Conservation (phyloP, 495 filamentous ascomycete genomes). For the Penicillium angulare region DNA sequence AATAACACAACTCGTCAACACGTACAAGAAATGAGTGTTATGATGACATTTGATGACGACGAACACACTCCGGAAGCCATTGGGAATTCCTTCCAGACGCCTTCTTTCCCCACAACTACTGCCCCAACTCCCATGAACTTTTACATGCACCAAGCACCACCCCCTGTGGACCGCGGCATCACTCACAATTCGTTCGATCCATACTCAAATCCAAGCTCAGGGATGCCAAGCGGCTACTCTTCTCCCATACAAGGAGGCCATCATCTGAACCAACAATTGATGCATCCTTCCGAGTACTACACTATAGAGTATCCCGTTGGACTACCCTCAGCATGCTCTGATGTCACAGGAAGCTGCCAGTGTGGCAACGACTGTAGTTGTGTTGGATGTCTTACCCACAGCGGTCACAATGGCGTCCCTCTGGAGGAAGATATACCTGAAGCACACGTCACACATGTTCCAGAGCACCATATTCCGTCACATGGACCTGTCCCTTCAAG, state of each 20-base stretch:
- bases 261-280: constrained; percentile 30
- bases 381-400: constrained; percentile 51
- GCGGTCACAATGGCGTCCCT: constrained; percentile 42
- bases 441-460: not conserved
- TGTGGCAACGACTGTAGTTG: constrained; percentile 52
- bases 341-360: constrained; percentile 46
- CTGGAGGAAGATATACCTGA: constrained; percentile 16
- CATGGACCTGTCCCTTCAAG: not conserved
- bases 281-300: constrained; percentile 45
- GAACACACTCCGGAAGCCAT: constrained; percentile 19
- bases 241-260: constrained; percentile 27
- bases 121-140: constrained; percentile 5
- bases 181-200: not conserved
- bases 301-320: constrained; percentile 47
- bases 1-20: constrained; percentile 68
- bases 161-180: constrained; percentile 11
- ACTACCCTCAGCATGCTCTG: constrained; percentile 38
- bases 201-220: constrained; percentile 11
- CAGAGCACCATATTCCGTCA: constrained; percentile 2
- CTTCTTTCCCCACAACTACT: constrained; percentile 6
- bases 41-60: constrained; percentile 40
- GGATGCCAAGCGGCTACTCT: constrained; percentile 27
- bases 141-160: constrained; percentile 14
- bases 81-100: constrained; percentile 13
- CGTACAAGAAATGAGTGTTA: constrained; percentile 50